Percentiles rank a stretch among this genome's conserved stretches.
Conservation (phyloP, 2,329 filamentous ascomycete genomes). For the Exophiala phaeomuriformis region DNA sequence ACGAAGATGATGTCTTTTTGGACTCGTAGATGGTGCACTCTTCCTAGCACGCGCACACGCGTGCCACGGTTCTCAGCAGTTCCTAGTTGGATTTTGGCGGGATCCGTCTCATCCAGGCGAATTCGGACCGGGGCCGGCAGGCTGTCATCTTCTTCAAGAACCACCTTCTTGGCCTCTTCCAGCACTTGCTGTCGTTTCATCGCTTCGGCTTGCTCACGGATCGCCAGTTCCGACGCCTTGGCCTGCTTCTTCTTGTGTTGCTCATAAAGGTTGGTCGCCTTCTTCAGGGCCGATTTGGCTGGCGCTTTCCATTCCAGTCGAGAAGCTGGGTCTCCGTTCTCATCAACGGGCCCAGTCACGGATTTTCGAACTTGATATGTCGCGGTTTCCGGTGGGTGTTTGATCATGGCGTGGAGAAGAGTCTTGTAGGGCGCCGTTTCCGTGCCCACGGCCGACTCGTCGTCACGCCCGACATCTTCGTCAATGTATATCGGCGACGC, state of each 20-base stretch:
- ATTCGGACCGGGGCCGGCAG: slow-evolving; percentile 70
- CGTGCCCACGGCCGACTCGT: slow-evolving; percentile 57
- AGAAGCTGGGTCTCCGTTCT: slow-evolving; percentile 56
- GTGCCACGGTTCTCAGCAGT: slow-evolving; percentile 56
- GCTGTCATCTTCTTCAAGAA: slow-evolving; percentile 60
- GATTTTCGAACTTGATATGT: slow-evolving; percentile 64
- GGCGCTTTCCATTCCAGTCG: slow-evolving; percentile 70
- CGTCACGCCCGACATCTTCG: slow-evolving; percentile 69
- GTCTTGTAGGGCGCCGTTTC: slow-evolving; percentile 74
- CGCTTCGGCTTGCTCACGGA: slow-evolving; percentile 64
- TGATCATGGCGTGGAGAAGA: slow-evolving; percentile 67
- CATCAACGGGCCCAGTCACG: slow-evolving; percentile 52
- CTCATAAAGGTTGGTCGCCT: slow-evolving; percentile 67
- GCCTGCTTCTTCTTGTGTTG: slow-evolving; percentile 75
- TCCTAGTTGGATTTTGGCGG: slow-evolving; percentile 50
- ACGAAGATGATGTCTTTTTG: slow-evolving; percentile 85
- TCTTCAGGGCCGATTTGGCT: slow-evolving; percentile 79
- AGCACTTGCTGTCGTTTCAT: slow-evolving; percentile 63
- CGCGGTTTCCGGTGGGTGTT: slow-evolving; percentile 55
- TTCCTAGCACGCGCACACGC: slow-evolving; percentile 70
- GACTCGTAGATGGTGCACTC: slow-evolving; percentile 70
- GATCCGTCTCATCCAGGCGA: slow-evolving; percentile 63
- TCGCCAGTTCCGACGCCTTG: slow-evolving; percentile 66
- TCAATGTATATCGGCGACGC: slow-evolving; percentile 62
- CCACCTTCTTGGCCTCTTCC: slow-evolving; percentile 74